Conservation (phyloP, 257 asterid genomes). For the Solanum megistacrolobum region DNA sequence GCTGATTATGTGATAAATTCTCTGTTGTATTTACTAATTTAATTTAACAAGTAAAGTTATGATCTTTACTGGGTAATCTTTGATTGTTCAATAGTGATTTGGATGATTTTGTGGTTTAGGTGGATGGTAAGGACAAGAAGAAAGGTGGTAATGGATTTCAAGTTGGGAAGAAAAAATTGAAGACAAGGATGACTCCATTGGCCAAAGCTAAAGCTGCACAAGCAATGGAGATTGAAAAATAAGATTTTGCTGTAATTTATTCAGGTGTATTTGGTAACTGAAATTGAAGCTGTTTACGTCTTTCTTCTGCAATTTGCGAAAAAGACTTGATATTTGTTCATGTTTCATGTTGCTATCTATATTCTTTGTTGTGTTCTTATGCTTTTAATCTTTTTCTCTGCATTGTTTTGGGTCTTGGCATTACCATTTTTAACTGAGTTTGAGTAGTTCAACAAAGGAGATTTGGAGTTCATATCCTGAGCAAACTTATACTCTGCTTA, state of each 20-base stretch:
- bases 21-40: not conserved
- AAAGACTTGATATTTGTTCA: not conserved
- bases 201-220: slow-evolving; percentile 98
- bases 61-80: not conserved
- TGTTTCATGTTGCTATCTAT: not conserved
- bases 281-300: not conserved
- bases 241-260: slow-evolving; percentile 15
- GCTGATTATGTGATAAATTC: not conserved
- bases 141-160: slow-evolving; percentile 63
- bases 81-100: not conserved
- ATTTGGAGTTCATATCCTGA: not conserved
- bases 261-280: not conserved
- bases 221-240: slow-evolving; percentile 89
- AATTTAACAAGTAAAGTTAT: not conserved
- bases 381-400: not conserved
- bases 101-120: slow-evolving; percentile 32
- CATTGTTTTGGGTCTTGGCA: not conserved
- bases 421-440: not conserved
- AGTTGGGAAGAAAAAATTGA: slow-evolving; percentile 92
- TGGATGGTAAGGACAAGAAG: slow-evolving; percentile 75
- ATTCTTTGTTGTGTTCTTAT: not conserved
- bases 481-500: not conserved
- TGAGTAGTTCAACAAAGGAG: not conserved
- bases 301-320: not conserved
- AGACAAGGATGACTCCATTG: slow-evolving; percentile 72